phyloP scores from a whole-genome alignment of 768 basidiomycete species.

The Mycena epipterygia region DNA sequence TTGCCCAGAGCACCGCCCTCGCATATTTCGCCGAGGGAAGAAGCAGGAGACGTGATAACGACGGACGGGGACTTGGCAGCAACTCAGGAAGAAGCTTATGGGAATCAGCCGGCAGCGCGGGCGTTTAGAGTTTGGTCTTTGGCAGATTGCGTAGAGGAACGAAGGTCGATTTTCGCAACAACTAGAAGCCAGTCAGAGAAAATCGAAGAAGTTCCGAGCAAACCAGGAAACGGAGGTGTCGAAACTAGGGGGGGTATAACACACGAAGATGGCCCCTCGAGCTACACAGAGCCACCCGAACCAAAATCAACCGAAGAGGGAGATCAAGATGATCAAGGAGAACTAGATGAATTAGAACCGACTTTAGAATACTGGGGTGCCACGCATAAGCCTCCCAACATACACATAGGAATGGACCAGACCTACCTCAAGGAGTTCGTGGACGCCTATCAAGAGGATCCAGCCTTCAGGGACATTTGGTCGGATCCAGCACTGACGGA shows the following conservation, averaged over 20 bases:
- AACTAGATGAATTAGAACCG: not conserved
- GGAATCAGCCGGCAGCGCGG: not conserved
- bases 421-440: not conserved
- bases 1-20: not conserved
- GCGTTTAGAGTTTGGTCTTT: not conserved
- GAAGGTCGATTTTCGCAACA: not conserved
- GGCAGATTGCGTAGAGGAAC: not conserved
- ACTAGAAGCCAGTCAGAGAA: not conserved
- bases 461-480: not conserved
- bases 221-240: not conserved
- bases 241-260: not conserved
- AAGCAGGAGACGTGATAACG: not conserved
- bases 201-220: not conserved
- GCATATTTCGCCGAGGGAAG: not conserved
- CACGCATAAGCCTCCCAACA: not conserved
- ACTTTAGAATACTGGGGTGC: not conserved
- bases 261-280: not conserved
- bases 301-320: not conserved
- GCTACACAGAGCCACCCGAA: not conserved
- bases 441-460: not conserved
- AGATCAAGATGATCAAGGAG: not conserved
- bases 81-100: not conserved
- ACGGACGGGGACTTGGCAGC: not conserved
- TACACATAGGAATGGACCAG: not conserved
- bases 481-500: not conserved